Base-by-base conservation (phyloP, 164 flowering plant genomes). In the Chloranthus sessilifolius region DNA sequence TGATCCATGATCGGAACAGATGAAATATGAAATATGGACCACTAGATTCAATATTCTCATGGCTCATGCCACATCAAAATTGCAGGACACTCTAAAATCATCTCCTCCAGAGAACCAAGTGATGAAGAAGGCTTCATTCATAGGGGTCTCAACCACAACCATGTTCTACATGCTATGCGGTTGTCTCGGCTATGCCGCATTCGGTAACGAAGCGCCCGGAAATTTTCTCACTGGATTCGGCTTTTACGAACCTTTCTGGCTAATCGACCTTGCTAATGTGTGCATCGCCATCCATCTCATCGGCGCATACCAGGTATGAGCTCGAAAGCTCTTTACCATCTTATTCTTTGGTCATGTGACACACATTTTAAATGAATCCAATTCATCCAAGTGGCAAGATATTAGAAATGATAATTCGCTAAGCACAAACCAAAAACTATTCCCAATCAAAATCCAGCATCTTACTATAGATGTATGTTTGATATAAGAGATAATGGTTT, bases 161-260 rank as follows among this genome's bases (percentile, higher is more conserved):
- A 0, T 70, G 8, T 82, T 82, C 65, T 85, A 82, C 62, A 17
- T 78, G 72, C 54, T 73, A 8, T 82, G 94, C 46, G 96, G 90
- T 4, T 6, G 48, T 9, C 0, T 76, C 0, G 96, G 96, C 4
- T 88, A 88, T 47, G 84, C 82, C 3, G 96, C 96, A 10, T 88
- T 88, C 31, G 96, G 96, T 1, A 78, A 79, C 55, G 21, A 71
- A 5, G 84, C 96, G 1, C 94, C 94, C 0, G 92, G 90, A 14
- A 85, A 88, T 55, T 79, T 88, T 53, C 62, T 88, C 5, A 82
- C 94, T 1, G 94, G 94, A 1, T 84, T 82, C 40, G 96, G 92
- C n/a, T 80, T 82, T 57, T 84, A 65, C 19, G 90, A 84, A 15
- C 92, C 96, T 19, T 85, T 66, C 31, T 88, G 94, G 96, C 82